phyloP scores from a whole-genome alignment of 352 stramenopile species.

The Achlya hypogyna region DNA sequence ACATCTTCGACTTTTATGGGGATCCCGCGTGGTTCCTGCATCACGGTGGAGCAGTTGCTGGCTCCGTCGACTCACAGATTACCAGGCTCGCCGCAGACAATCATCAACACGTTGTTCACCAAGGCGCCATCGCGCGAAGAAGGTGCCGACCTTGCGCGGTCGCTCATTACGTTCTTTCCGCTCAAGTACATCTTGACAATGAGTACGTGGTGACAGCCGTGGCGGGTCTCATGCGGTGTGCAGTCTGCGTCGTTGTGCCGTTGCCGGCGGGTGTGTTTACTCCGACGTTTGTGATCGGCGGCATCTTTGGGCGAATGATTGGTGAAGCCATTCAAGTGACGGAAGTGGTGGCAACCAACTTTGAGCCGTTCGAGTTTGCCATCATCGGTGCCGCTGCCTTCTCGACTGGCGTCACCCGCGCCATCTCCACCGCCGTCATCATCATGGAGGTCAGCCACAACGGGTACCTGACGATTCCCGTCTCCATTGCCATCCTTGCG shows the following conservation, averaged over 20 bases:
- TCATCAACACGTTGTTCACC: conserved; percentile 38
- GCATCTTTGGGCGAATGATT: conserved; percentile 72
- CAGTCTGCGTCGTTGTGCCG: conserved; percentile 59
- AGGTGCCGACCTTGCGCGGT: conserved; percentile 38
- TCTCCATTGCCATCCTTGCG: conserved; percentile 81
- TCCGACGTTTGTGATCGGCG: conserved; percentile 76
- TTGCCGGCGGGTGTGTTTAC: conserved; percentile 74
- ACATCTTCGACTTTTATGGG: conserved; percentile 66
- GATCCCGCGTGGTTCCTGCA: conserved; percentile 73
- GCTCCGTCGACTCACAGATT: background rate
- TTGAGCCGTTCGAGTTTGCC: conserved; percentile 87
- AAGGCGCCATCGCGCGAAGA: conserved; percentile 19
- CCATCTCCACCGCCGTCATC: conserved; percentile 89
- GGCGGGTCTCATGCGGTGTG: too few relatives aligned
- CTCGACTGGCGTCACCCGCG: conserved; percentile 86
- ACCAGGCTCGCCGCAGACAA: conserved; percentile 14
- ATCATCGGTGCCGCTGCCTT: conserved; percentile 89
- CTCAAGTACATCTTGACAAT: conserved; percentile 73
- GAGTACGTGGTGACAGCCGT: background rate
- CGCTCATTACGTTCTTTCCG: conserved; percentile 61
- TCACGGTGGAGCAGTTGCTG: conserved; percentile 33
- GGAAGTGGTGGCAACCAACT: conserved; percentile 46
- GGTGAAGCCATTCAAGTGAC: conserved; percentile 65
- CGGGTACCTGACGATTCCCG: conserved; percentile 61
- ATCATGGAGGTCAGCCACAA: conserved; percentile 90